phyloP scores from a whole-genome alignment of 73 alveolate species.

The Breviolum minutum region DNA sequence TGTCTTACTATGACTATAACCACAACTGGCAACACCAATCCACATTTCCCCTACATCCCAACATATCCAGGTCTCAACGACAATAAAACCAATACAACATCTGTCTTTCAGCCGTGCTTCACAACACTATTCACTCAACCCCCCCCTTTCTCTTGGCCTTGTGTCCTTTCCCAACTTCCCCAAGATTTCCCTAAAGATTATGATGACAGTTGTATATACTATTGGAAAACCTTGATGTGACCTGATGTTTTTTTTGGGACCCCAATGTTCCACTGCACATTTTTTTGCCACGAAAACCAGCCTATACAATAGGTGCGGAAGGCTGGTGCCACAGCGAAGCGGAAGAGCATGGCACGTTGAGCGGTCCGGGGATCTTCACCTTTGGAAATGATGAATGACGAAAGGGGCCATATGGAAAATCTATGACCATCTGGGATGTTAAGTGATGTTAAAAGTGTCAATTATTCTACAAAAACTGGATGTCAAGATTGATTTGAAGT shows the following conservation, averaged over 20 bases:
- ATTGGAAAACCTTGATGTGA: not conserved
- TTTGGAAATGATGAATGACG: not conserved
- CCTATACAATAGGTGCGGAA: constrained; percentile 59
- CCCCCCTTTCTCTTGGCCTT: not conserved
- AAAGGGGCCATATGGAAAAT: too few species aligned
- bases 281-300: not conserved
- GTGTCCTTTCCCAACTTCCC: not conserved
- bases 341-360: constrained; percentile 82
- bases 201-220: not conserved
- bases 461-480: too few species aligned
- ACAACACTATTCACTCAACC: too few species aligned
- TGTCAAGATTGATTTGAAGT: too few species aligned
- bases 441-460: too few species aligned
- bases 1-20: too few species aligned
- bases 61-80: not conserved
- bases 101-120: too few species aligned
- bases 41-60: not conserved
- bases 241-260: not conserved
- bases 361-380: constrained; percentile 22
- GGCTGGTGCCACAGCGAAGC: constrained; percentile 88
- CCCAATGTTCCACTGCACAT: not conserved
- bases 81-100: not conserved
- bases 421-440: too few species aligned
- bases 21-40: too few species aligned
- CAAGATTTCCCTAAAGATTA: not conserved